Evolutionary conservation across 768 basidiomycete genomes (phyloP).

Genomic region (Serendipita vermifera): DNA sequence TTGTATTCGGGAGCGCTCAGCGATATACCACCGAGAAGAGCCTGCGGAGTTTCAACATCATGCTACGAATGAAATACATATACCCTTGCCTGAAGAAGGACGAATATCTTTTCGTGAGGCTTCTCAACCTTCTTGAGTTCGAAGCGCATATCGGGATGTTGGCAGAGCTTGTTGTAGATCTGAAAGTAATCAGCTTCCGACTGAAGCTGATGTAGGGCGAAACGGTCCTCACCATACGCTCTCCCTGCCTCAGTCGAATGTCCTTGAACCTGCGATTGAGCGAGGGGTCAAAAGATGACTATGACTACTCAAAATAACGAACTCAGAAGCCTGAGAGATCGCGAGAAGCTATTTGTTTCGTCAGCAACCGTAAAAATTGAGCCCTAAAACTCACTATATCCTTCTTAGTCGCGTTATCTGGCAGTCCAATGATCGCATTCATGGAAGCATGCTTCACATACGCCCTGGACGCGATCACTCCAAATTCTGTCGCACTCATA

Average conservation of each 20-base stretch:
- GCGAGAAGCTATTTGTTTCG: slow-evolving; percentile 37
- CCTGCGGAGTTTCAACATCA: slow-evolving; percentile 30
- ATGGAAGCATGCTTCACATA: slow-evolving; percentile 37
- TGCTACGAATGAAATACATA: not conserved
- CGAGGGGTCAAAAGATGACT: not conserved
- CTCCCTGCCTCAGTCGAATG: slow-evolving; percentile 56
- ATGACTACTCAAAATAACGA: slow-evolving; percentile 13
- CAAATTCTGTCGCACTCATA: slow-evolving; percentile 56
- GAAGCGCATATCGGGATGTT: slow-evolving; percentile 69
- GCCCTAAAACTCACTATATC: slow-evolving; percentile 43
- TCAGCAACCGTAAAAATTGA: not conserved
- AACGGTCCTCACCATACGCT: slow-evolving; percentile 44
- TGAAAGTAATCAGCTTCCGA: slow-evolving; percentile 14
- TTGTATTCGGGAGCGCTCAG: slow-evolving; percentile 58
- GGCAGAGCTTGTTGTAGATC: slow-evolving; percentile 54
- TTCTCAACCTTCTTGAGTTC: slow-evolving; percentile 55
- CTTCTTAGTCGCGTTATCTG: slow-evolving; percentile 40
- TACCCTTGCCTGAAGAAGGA: slow-evolving; percentile 56
- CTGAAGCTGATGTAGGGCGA: not conserved
- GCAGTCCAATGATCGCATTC: slow-evolving; percentile 47
- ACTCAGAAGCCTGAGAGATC: slow-evolving; percentile 59
- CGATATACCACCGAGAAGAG: slow-evolving; percentile 57
- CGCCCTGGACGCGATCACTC: slow-evolving; percentile 18
- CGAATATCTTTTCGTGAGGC: slow-evolving; percentile 62
- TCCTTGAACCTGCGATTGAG: slow-evolving; percentile 42